Evolutionary conservation across 2,329 filamentous ascomycete species (phyloP).

Genomic region (Arthrobotrys iridis): DNA sequence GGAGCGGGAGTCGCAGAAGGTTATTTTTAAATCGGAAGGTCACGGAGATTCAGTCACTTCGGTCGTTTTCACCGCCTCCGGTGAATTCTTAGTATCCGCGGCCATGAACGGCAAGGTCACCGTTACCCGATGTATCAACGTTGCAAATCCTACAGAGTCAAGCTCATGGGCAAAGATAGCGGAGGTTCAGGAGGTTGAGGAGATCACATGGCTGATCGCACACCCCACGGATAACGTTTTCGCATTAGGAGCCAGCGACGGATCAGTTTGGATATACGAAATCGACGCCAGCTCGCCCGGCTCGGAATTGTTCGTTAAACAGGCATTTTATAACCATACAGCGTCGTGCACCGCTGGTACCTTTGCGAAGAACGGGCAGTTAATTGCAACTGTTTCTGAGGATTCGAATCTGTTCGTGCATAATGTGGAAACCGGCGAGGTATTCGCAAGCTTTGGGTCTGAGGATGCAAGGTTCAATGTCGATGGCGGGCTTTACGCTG

Average conservation of each 20-base stretch:
- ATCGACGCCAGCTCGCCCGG: slow-evolving; percentile 73
- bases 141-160: slow-evolving; percentile 57
- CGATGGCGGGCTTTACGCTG: slow-evolving; percentile 88
- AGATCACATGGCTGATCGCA: slow-evolving; percentile 87
- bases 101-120: slow-evolving; percentile 83
- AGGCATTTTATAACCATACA: slow-evolving; percentile 92
- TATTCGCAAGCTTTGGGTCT: slow-evolving; percentile 79
- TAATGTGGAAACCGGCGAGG: slow-evolving; percentile 75
- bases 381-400: slow-evolving; percentile 88
- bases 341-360: slow-evolving; percentile 85
- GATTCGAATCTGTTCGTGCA: slow-evolving; percentile 90
- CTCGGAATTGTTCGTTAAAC: slow-evolving; percentile 78
- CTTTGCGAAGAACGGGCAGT: slow-evolving; percentile 86
- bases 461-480: slow-evolving; percentile 90
- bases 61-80: slow-evolving; percentile 83
- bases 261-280: slow-evolving; percentile 95
- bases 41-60: slow-evolving; percentile 92
- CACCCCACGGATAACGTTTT: slow-evolving; percentile 75
- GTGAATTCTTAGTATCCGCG: slow-evolving; percentile 85
- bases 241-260: slow-evolving; percentile 87
- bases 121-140: slow-evolving; percentile 70
- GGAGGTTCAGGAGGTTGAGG: slow-evolving; percentile 87
- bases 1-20: slow-evolving; percentile 64
- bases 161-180: slow-evolving; percentile 73
- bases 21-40: slow-evolving; percentile 81